These are phyloP conservation scores for Desmodesmus armatus DNA, from an alignment of 139 green algal genomes.

Conservation along the genomic window DNA sequence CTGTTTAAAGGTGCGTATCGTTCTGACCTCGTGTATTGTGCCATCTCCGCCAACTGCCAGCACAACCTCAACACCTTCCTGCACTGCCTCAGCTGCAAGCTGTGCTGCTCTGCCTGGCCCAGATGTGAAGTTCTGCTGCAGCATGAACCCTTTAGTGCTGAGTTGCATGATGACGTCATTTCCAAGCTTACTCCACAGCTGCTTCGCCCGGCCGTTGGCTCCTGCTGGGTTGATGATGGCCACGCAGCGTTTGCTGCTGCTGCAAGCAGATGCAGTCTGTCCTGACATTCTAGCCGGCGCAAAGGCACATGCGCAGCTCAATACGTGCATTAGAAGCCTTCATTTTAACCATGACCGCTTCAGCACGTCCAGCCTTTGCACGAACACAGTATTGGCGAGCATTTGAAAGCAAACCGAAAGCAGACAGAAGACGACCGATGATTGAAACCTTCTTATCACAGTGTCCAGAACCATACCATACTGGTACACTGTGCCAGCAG, in stretches of 20 bases:
- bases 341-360: too few relatives aligned
- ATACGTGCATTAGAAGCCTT: too few relatives aligned
- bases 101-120: background rate
- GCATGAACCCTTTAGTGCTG: background rate
- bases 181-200: background rate
- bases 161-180: background rate
- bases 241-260: background rate
- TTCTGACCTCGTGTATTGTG: conserved; percentile 21
- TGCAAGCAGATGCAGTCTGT: background rate
- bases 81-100: conserved; percentile 18
- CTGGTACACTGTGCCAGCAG: too few relatives aligned
- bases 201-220: background rate
- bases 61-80: background rate
- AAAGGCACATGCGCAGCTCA: too few relatives aligned
- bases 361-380: too few relatives aligned
- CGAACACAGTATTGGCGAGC: too few relatives aligned
- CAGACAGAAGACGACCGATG: too few relatives aligned
- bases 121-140: background rate
- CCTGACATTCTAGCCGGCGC: too few relatives aligned
- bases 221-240: conserved; percentile 35
- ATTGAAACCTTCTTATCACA: too few relatives aligned
- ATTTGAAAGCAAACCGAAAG: too few relatives aligned
- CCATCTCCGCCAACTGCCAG: conserved; percentile 36
- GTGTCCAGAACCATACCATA: too few relatives aligned
- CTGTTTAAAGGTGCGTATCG: too few relatives aligned